Percentiles rank a stretch among this genome's conserved stretches.
Evolutionary conservation across 805 yeast genomes (phyloP).

Genomic region (Yarrowia keelungensis): DNA sequence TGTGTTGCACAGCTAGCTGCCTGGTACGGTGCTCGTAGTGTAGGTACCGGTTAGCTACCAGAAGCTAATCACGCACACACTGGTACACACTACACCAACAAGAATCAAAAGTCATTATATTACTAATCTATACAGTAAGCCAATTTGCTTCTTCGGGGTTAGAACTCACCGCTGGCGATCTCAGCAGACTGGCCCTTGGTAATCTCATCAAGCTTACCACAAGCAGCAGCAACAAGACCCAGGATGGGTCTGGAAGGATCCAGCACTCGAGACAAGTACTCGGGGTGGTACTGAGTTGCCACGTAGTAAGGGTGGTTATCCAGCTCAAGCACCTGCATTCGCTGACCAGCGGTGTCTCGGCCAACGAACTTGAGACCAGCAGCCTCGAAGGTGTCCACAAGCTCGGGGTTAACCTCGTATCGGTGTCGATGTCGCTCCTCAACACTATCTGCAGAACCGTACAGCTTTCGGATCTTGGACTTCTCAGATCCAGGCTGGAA

Average conservation of each 20-base stretch:
- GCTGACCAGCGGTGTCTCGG: slow-evolving; percentile 83
- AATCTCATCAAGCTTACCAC: slow-evolving; percentile 78
- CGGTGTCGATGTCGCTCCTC: slow-evolving; percentile 98
- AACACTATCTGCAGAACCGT: slow-evolving; percentile 72
- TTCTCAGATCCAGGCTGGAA: slow-evolving; percentile 73
- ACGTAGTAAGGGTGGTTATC: slow-evolving; percentile 87
- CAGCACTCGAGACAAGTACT: slow-evolving; percentile 92
- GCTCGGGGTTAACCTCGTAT: slow-evolving; percentile 92
- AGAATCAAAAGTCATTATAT: slow-evolving; percentile 13
- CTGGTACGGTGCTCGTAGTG: too few species aligned
- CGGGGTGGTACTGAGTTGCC: slow-evolving; percentile 98
- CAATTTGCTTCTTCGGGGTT: background rate
- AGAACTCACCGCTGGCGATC: slow-evolving; percentile 40
- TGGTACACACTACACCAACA: background rate
- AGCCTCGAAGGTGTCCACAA: slow-evolving; percentile 71
- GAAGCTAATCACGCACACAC: too few species aligned
- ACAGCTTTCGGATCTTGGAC: slow-evolving; percentile 76
- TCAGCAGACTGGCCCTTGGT: slow-evolving; percentile 45
- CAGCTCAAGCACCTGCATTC: slow-evolving; percentile 94
- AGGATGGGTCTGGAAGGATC: slow-evolving; percentile 96
- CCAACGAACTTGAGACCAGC: slow-evolving; percentile 90
- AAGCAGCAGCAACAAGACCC: slow-evolving; percentile 93
- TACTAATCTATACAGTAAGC: slow-evolving; percentile 36
- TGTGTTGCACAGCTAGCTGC: too few species aligned
- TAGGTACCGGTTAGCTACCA: too few species aligned